Conservation (phyloP, 805 yeast species). For the Sugiyamaella valdiviana region DNA sequence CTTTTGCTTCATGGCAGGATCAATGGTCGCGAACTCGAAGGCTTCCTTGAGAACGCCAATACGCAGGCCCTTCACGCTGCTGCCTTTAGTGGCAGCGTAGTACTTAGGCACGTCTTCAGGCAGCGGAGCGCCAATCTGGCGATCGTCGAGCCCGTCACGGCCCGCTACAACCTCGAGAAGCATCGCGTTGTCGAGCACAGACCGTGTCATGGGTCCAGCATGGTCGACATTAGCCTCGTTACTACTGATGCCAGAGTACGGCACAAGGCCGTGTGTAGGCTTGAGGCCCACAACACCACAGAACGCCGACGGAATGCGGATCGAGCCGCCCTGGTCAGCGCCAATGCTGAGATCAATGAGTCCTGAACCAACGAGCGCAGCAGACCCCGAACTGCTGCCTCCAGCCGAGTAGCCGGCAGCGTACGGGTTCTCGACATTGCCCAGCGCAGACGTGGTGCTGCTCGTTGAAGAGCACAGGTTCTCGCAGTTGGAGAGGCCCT, state of each 20-base stretch:
- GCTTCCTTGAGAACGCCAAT: conserved; percentile 35
- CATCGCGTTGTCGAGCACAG: conserved; percentile 33
- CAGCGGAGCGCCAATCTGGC: conserved; percentile 27
- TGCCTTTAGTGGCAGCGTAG: conserved; percentile 19
- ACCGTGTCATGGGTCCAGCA: conserved; percentile 37
- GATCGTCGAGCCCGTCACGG: conserved; percentile 33
- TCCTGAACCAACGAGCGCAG: conserved; percentile 46
- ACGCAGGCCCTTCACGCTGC: conserved; percentile 28
- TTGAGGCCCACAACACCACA: conserved; percentile 44
- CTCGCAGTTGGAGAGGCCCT: conserved; percentile 36
- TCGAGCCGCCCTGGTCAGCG: conserved; percentile 49
- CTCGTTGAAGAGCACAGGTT: conserved; percentile 34
- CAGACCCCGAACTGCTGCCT: conserved; percentile 52
- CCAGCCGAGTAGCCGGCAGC: conserved; percentile 37
- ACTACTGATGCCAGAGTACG: conserved; percentile 35
- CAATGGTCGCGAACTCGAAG: conserved; percentile 33
- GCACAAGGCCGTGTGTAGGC: conserved; percentile 56
- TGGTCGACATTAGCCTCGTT: conserved; percentile 34
- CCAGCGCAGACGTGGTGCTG: conserved; percentile 35
- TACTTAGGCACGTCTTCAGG: conserved; percentile 16
- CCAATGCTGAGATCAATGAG: conserved; percentile 49
- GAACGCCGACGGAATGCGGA: conserved; percentile 44
- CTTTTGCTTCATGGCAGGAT: conserved; percentile 26
- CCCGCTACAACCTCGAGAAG: conserved; percentile 35
- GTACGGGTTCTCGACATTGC: conserved; percentile 42